phyloP scores from a whole-genome alignment of 345 rosid species.

The Gynandropsis gynandra region DNA sequence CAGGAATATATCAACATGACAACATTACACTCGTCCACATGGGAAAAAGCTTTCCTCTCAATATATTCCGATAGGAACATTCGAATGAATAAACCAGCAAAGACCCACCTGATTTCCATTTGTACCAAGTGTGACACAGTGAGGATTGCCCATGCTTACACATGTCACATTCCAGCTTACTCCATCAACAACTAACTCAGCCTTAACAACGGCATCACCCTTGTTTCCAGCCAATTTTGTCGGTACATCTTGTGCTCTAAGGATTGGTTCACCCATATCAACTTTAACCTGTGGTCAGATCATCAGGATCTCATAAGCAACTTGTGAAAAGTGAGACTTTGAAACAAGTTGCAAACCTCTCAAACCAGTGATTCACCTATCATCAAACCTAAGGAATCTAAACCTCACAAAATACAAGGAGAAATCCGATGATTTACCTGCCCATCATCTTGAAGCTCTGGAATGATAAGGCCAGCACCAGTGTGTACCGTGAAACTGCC shows the following conservation, averaged over 20 bases:
- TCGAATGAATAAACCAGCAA: conserved; percentile 1
- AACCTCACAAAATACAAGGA: neutral
- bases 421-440: conserved; percentile 32
- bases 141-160: conserved; percentile 99
- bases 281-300: conserved; percentile 63
- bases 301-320: conserved; percentile 8
- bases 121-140: conserved; percentile 72
- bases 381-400: too few species aligned
- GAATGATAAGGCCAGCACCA: conserved; percentile 90
- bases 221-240: conserved; percentile 62
- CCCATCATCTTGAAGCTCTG: conserved; percentile 80
- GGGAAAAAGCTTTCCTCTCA: neutral
- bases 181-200: conserved; percentile 68
- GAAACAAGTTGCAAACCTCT: too few species aligned
- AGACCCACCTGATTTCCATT: conserved; percentile 53
- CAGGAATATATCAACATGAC: neutral
- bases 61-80: neutral
- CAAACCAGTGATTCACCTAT: too few species aligned
- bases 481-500: conserved; percentile 76
- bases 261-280: conserved; percentile 91
- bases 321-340: neutral
- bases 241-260: conserved; percentile 75
- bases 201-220: conserved; percentile 50
- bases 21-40: neutral
- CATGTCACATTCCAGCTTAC: conserved; percentile 88